Evolutionary conservation across 208 protist genomes (phyloP).

Genomic region (Leishmania tarentolae): DNA sequence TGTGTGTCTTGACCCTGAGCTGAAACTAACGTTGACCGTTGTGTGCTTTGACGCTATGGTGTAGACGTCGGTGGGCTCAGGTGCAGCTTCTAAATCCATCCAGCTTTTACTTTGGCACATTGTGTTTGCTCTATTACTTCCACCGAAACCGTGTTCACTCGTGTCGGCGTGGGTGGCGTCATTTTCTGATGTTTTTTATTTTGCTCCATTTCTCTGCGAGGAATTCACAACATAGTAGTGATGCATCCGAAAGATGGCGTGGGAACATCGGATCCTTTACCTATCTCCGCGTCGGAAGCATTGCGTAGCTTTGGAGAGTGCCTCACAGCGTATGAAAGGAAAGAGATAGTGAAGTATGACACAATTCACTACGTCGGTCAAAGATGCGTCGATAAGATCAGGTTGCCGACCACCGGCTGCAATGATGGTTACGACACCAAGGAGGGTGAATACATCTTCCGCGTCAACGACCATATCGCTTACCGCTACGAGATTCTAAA

Average conservation of each 20-base stretch:
- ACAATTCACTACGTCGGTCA: constrained; percentile 73
- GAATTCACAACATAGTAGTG: not conserved
- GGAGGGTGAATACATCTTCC: constrained; percentile 91
- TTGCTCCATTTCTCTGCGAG: constrained; percentile 4
- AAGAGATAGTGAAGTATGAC: constrained; percentile 59
- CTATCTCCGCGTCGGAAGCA: constrained; percentile 23
- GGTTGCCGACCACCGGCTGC: constrained; percentile 38
- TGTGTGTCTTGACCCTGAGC: not conserved
- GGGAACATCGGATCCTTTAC: not conserved
- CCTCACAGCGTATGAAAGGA: constrained; percentile 68
- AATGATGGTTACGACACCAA: constrained; percentile 95
- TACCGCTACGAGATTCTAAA: constrained; percentile 90
- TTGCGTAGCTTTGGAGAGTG: constrained; percentile 28
- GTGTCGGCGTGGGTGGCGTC: not conserved
- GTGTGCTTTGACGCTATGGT: constrained; percentile 1
- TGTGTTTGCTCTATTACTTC: not conserved
- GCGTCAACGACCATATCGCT: constrained; percentile 91
- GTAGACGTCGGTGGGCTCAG: not conserved
- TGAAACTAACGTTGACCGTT: not conserved
- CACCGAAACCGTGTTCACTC: not conserved
- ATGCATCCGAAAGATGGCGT: not conserved
- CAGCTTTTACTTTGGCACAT: constrained; percentile 1
- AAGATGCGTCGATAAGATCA: constrained; percentile 64
- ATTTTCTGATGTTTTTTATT: constrained; percentile 12
- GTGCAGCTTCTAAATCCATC: not conserved